Evolutionary conservation across 2,329 filamentous ascomycete genomes (phyloP), one percentile per base, ranked within the genome.

Genomic region (Eutypa lata): DNA sequence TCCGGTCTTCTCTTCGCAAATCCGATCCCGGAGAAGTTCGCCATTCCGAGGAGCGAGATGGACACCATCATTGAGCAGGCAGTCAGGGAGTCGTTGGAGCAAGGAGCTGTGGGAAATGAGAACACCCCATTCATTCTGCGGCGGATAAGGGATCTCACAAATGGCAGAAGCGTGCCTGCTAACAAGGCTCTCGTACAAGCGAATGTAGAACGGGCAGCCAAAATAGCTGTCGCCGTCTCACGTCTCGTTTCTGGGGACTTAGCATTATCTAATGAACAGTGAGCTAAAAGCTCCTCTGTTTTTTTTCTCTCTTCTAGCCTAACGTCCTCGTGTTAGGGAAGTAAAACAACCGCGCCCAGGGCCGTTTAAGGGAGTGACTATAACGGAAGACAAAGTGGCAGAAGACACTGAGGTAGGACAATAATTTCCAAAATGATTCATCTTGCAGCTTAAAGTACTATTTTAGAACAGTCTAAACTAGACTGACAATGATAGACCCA

Each of bases 1-100:
- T 91, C 90, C 1, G 94, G 93, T 8, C 73, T 97, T 51, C 76
- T 92, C 53, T 92, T 99, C 65, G 92, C 92, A 52, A 97, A 96
- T 66, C 93, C 92, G 0, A 89, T 96, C 35, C 89, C 91, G 0
- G 74, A 81, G 50, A 76, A 89, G 53, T 75, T 80, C 61, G 87
- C 83, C 16, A 87, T 97, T 47, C 82, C 88, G 1, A 84, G 86
- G 53, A 70, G 75, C 6, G 82, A 90, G 63, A 92, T 94, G 80
- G 81, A 89, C 59, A 71, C 70, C 22, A 80, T 86, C 40, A 90
- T 94, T 59, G 77, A 83, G 56, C 77, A 82, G 62, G 90, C 89
- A 0, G 77, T 93, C 45, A 71, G 73, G 21, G 83, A 90, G 61
- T 88, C 81, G 7, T 74, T 80, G 28, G 76, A 82, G 57, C 80